These are phyloP conservation scores for Rhizophora apiculata DNA, from an alignment of 345 rosid genomes.

Conservation along the genomic window DNA sequence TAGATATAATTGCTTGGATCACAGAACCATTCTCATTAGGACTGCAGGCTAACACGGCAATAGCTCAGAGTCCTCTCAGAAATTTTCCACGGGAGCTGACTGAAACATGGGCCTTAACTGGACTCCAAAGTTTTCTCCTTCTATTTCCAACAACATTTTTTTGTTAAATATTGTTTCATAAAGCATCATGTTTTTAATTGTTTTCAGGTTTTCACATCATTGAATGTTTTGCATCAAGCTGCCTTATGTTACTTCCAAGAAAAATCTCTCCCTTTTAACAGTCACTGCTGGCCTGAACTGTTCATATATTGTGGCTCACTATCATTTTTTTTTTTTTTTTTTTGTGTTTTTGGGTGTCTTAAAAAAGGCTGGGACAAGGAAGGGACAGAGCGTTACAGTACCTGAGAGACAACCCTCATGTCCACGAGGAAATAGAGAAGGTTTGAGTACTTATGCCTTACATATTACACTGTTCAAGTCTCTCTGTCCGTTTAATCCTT, in stretches of 20 bases:
- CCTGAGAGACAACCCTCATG: slow-evolving; percentile 64
- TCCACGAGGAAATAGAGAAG: slow-evolving; percentile 76
- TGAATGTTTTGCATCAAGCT: neutral
- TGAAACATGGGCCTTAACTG: no score
- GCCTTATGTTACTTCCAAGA: neutral
- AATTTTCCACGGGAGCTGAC: no score
- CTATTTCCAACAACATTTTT: no score
- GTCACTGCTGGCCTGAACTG: neutral
- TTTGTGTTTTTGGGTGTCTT: neutral
- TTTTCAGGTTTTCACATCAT: neutral
- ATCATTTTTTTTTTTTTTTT: neutral
- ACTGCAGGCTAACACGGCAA: no score
- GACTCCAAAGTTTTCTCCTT: no score
- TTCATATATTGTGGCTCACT: slow-evolving; percentile 4
- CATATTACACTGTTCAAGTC: neutral
- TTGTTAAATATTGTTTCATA: no score
- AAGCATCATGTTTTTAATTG: no score
- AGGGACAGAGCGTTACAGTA: slow-evolving; percentile 86
- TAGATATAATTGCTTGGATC: no score
- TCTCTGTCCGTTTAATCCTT: neutral
- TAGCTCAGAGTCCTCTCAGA: no score
- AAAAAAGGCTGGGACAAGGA: slow-evolving; percentile 84
- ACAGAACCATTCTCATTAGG: no score
- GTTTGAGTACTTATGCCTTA: slow-evolving; percentile 27
- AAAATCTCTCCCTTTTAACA: neutral